Evolutionary conservation across 2,329 filamentous ascomycete genomes (phyloP), one percentile per base, ranked within the genome.

Genomic region (Phialemoniopsis sp.): DNA sequence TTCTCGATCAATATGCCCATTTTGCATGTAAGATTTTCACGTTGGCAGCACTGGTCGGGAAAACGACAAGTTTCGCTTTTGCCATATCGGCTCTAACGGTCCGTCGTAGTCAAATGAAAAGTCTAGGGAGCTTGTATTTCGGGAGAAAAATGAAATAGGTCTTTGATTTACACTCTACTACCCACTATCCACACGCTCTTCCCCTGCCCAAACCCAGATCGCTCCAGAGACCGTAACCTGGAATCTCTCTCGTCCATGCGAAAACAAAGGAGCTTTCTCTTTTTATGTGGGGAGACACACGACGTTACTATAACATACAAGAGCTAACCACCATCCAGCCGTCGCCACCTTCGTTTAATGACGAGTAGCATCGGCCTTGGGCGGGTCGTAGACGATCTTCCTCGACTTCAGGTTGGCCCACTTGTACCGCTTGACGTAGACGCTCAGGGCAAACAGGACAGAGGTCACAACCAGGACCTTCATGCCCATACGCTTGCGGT

Each of bases 361-460:
- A 59, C 75, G 74, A 51, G 66, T 56, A 26, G 21, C 21, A 26
- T 26, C 21, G 21, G 38, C 55, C 60, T 74, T 72, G 40, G 89
- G 89, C 48, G 89, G 87, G 63, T 82, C 86, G 72, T 95, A 95
- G 55, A 82, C 76, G 55, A 97, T 73, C 84, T 97, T 95, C 62
- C 93, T 85, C 56, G 89, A 86, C 85, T 98, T 98, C 67, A 98
- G 73, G 58, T 87, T 83, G 45, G 89, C 78, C 93, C 93, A 98
- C 82, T 97, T 98, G 84, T 98, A 98, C 73, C 90, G 84, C 87
- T 98, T 98, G 51, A 97, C 85, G 89, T 90, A 98, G 56, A 98
- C 81, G 66, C 87, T 94, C 58, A 97, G 59, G 41, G 88, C 89
- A 62, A 89, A 86, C 48, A 98, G 75, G 46, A 84, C 80, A 46